A percentile compares a stretch with the other conserved stretches of the same genome.
phyloP scores from a whole-genome alignment of 495 filamentous ascomycete genomes.

The Penicillium egyptiacum region DNA sequence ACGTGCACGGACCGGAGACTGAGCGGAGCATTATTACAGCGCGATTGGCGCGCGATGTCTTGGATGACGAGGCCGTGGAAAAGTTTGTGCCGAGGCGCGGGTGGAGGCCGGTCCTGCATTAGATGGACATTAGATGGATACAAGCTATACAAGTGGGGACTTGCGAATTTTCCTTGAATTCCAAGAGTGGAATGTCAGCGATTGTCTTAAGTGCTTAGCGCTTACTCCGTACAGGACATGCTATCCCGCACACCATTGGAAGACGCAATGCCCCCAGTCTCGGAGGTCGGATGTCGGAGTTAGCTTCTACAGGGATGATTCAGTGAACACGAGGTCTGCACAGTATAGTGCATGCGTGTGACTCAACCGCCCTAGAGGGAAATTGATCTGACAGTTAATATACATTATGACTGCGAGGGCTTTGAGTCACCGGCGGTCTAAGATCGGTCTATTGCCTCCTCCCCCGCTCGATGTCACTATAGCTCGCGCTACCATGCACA shows the following conservation, averaged over 20 bases:
- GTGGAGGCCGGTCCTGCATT: slow-evolving; percentile 58
- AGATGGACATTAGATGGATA: slow-evolving; percentile 6
- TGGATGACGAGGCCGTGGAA: slow-evolving; percentile 57
- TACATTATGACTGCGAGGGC: not conserved
- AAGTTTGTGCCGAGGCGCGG: slow-evolving; percentile 54
- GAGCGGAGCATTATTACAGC: slow-evolving; percentile 66
- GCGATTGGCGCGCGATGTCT: slow-evolving; percentile 53
- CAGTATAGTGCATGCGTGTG: not conserved
- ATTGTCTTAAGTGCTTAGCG: not conserved
- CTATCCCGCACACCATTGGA: not conserved
- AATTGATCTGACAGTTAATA: not conserved
- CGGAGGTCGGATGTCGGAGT: not conserved
- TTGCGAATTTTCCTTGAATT: not conserved
- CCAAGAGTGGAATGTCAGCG: not conserved
- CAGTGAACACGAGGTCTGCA: not conserved
- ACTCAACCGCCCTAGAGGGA: not conserved
- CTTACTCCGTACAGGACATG: not conserved
- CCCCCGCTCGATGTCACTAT: slow-evolving; percentile 4
- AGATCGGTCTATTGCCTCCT: not conserved
- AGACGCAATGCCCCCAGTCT: not conserved
- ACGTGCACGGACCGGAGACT: slow-evolving; percentile 54
- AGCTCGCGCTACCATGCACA: not conserved
- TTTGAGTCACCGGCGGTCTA: slow-evolving; percentile 1
- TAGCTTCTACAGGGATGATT: not conserved
- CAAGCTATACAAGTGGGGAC: not conserved